Percentiles rank a stretch among this genome's conserved stretches.
Evolutionary conservation across 768 basidiomycete species (phyloP).

Genomic region (Trametes cinnabarina): DNA sequence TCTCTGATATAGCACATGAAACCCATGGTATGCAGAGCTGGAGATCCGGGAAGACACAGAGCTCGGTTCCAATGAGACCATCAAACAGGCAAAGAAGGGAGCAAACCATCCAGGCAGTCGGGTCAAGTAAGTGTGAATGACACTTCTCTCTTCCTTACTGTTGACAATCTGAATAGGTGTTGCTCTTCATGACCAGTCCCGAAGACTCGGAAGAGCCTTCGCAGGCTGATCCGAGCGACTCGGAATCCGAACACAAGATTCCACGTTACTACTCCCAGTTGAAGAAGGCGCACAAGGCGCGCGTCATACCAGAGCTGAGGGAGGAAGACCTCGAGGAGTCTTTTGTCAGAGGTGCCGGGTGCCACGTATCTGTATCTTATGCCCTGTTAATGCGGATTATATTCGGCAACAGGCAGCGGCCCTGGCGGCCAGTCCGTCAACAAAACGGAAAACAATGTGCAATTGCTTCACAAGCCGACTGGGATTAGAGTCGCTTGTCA

Average conservation of each 20-base stretch:
- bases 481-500: conserved; percentile 86
- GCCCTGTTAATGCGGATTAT: conserved; percentile 10
- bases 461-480: conserved; percentile 84
- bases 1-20: neutral
- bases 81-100: conserved; percentile 53
- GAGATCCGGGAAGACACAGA: conserved; percentile 80
- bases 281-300: conserved; percentile 64
- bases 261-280: conserved; percentile 63
- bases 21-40: conserved; percentile 48
- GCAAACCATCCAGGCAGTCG: neutral
- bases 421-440: conserved; percentile 98
- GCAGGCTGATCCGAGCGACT: conserved; percentile 6
- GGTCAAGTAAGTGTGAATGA: conserved; percentile 14
- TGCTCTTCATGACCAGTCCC: conserved; percentile 29
- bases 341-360: conserved; percentile 74
- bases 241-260: conserved; percentile 15
- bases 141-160: neutral
- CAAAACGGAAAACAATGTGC: conserved; percentile 91
- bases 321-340: conserved; percentile 85
- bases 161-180: conserved; percentile 26
- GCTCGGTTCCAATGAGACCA: conserved; percentile 77
- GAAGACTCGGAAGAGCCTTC: conserved; percentile 5
- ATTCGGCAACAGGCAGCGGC: conserved; percentile 63
- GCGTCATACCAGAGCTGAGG: conserved; percentile 61
- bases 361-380: neutral